A percentile compares a stretch with the other conserved stretches of the same genome.
Evolutionary conservation across 2,329 filamentous ascomycete genomes (phyloP).

Genomic region (Fusarium haematococcum): DNA sequence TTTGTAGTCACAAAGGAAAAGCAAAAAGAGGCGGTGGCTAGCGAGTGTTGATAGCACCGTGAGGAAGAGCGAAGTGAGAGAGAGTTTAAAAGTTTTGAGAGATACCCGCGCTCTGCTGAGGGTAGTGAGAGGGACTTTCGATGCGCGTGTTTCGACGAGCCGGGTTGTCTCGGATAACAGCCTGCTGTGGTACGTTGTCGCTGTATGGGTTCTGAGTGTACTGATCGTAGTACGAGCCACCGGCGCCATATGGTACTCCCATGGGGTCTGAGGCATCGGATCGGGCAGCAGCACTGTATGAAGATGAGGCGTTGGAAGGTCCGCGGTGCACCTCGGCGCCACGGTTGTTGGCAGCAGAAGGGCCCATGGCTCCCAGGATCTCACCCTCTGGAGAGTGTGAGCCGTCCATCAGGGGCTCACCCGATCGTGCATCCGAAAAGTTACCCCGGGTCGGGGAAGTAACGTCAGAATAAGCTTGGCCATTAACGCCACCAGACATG

Average conservation of each 20-base stretch:
- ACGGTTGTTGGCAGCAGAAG: constrained; percentile 73
- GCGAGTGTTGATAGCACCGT: constrained; percentile 7
- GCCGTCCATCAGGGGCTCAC: constrained; percentile 69
- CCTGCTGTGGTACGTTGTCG: constrained; percentile 57
- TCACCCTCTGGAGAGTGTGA: constrained; percentile 77
- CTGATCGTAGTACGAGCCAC: constrained; percentile 68
- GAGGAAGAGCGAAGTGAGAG: not conserved
- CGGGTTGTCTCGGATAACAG: constrained; percentile 92
- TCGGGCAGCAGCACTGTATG: constrained; percentile 84
- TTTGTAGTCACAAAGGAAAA: constrained; percentile 39
- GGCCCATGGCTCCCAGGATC: constrained; percentile 85
- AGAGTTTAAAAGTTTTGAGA: constrained; percentile 90
- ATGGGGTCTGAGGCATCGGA: constrained; percentile 75
- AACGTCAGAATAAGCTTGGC: constrained; percentile 78
- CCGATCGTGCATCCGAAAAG: constrained; percentile 76
- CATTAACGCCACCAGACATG: constrained; percentile 78
- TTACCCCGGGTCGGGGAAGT: constrained; percentile 73
- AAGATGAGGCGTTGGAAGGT: constrained; percentile 94
- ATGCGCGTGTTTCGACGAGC: constrained; percentile 95
- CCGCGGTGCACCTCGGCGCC: constrained; percentile 83
- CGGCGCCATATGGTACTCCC: constrained; percentile 60
- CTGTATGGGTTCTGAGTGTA: constrained; percentile 69
- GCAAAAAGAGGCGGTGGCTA: constrained; percentile 5
- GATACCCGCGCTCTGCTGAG: constrained; percentile 93
- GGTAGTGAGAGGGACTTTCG: constrained; percentile 88